Base-by-base conservation (phyloP, 2,329 filamentous ascomycete species). In the Huntiella savannae region DNA sequence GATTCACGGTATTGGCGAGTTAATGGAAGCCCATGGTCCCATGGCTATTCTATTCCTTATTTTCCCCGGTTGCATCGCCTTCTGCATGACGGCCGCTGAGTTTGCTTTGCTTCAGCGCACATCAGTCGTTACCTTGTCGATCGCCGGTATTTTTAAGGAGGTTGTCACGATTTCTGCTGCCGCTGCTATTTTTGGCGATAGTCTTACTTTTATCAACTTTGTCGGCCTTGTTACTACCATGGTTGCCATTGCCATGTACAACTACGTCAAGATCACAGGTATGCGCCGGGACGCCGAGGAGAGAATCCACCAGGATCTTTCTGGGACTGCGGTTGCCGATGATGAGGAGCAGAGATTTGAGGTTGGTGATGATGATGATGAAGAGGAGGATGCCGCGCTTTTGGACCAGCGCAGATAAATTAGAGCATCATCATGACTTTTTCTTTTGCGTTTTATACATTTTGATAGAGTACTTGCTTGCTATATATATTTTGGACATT, bases 61-160 rank as follows among this genome's bases (percentile, higher is more conserved):
- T 2, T 95, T 95, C 62, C 91, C 91, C 0, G 91, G 91, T 13
- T 70, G 75, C 34, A 79, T 98, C 45, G 91, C 91, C 2, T 98
- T 98, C 60, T 73, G 86, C 52, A 98, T 98, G 91, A 96, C 92
- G 13, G 77, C 86, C 0, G 87, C 84, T 46, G 91, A 98, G 62
- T 98, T 96, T 59, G 88, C 91, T 45, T 73, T 98, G 51, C 73
- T 98, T 53, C 82, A 95, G 66, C 83, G 91, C 41, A 96, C 88
- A 1, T 92, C 83, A 1, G 91, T 98, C 45, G 91, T 98, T 44
- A 96, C 91, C 0, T 71, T 98, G 40, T 92, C 82, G 44, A 95
- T 98, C 54, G 93, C 87, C 52, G 91, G 91, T 51, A 96, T 98
- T 51, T 96, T 98, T 70, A 98, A 98, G 61, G 91, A 98, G 64